Conservation (phyloP, 208 protist species). For the Naegleria fowleri region DNA sequence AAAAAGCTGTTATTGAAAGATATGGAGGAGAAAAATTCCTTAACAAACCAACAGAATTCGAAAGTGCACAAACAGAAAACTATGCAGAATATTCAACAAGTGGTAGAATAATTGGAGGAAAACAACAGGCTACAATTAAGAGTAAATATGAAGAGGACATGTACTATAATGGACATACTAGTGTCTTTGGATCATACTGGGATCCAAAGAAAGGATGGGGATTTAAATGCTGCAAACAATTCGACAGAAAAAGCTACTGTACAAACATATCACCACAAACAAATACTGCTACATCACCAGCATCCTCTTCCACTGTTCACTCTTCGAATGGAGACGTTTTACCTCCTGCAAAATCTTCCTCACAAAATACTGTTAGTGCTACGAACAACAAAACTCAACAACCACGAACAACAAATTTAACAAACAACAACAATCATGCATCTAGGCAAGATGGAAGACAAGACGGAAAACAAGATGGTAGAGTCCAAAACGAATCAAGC, state of each 20-base stretch:
- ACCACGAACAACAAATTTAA: background rate
- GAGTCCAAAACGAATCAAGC: too few species aligned
- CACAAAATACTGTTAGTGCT: background rate
- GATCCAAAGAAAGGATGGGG: slow-evolving; percentile 62
- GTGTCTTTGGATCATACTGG: slow-evolving; percentile 66
- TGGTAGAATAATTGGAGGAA: slow-evolving; percentile 59
- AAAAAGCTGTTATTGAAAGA: slow-evolving; percentile 48
- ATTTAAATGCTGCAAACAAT: slow-evolving; percentile 61
- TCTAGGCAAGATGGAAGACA: too few species aligned
- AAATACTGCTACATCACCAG: too few species aligned
- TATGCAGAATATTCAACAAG: slow-evolving; percentile 72
- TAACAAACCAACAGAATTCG: slow-evolving; percentile 30
- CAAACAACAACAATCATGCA: too few species aligned
- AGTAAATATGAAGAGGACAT: slow-evolving; percentile 70
- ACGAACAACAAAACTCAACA: background rate
- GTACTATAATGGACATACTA: slow-evolving; percentile 55
- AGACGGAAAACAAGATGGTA: background rate
- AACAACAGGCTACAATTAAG: slow-evolving; percentile 32
- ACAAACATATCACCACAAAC: background rate
- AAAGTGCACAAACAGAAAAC: slow-evolving; percentile 58
- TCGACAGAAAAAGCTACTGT: background rate
- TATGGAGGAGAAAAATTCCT: slow-evolving; percentile 75
- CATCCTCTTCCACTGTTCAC: too few species aligned
- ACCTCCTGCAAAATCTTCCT: too few species aligned
- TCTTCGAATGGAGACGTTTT: too few species aligned